Evolutionary conservation across 495 filamentous ascomycete species (phyloP).

Genomic region (Parachaetomium inaequale): DNA sequence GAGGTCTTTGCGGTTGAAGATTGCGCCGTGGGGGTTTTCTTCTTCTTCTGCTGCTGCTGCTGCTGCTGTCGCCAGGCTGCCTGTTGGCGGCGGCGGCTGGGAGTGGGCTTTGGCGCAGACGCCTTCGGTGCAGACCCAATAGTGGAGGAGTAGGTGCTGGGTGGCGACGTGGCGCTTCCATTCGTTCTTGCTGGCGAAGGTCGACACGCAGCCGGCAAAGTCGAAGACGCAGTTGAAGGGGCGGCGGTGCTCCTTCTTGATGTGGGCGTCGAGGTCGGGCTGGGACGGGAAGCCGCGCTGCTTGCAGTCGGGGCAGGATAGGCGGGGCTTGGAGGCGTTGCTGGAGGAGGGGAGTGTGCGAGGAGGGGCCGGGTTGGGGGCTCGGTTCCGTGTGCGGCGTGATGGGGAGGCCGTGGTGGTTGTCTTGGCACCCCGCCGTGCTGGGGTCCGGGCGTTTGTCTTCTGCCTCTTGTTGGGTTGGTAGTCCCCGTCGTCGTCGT

Average conservation of each 20-base stretch:
- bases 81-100: slow-evolving; percentile 3
- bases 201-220: slow-evolving; percentile 69
- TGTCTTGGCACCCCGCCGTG: neutral
- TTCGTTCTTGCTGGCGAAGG: slow-evolving; percentile 83
- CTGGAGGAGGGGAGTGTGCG: neutral
- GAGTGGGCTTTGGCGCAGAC: slow-evolving; percentile 49
- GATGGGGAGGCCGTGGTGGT: neutral
- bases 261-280: slow-evolving; percentile 44
- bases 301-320: slow-evolving; percentile 22
- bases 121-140: slow-evolving; percentile 75
- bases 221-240: slow-evolving; percentile 77
- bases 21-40: slow-evolving; percentile 45
- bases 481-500: slow-evolving; percentile 22
- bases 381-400: neutral
- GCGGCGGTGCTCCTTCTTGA: slow-evolving; percentile 49
- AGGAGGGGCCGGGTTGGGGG: neutral
- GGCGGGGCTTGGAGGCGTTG: slow-evolving; percentile 6
- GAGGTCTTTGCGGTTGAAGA: slow-evolving; percentile 91
- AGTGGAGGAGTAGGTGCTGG: slow-evolving; percentile 74
- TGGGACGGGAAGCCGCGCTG: slow-evolving; percentile 41
- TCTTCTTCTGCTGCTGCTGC: neutral
- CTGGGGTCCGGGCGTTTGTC: slow-evolving; percentile 9
- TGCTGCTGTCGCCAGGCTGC: neutral
- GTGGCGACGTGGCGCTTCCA: slow-evolving; percentile 86
- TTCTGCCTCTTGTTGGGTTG: slow-evolving; percentile 24